Conservation (phyloP, 768 basidiomycete genomes). For the Fomitopsis serialis region DNA sequence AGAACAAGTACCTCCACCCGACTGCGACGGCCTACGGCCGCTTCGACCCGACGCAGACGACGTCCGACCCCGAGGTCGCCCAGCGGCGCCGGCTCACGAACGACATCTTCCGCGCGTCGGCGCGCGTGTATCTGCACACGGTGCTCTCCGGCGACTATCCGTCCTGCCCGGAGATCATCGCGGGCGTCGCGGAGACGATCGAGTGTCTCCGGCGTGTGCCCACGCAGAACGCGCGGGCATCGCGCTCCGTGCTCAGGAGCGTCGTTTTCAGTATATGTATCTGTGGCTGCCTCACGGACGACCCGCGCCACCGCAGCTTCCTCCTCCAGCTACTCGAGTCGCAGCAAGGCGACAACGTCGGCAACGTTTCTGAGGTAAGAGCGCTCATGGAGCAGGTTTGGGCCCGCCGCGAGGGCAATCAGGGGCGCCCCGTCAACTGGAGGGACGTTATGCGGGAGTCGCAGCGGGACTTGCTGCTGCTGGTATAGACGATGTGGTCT, state of each 20-base stretch:
- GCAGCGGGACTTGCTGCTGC: constrained; percentile 40
- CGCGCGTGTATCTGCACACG: constrained; percentile 69
- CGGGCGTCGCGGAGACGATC: constrained; percentile 50
- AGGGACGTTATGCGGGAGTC: constrained; percentile 44
- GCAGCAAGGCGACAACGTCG: constrained; percentile 49
- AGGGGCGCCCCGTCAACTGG: constrained; percentile 50
- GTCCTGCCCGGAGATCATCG: constrained; percentile 53
- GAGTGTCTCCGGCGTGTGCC: constrained; percentile 36
- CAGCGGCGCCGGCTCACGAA: constrained; percentile 32
- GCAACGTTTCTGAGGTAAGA: constrained; percentile 57
- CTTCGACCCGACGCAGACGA: constrained; percentile 5
- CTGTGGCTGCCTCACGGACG: constrained; percentile 63
- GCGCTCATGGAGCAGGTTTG: constrained; percentile 55
- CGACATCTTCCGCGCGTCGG: constrained; percentile 63
- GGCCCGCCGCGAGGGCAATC: constrained; percentile 31
- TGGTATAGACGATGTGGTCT: constrained; percentile 40
- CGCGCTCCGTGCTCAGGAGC: constrained; percentile 61
- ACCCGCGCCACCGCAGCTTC: constrained; percentile 33
- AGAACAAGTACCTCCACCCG: constrained; percentile 36
- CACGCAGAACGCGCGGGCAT: constrained; percentile 24
- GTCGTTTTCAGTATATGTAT: constrained; percentile 78
- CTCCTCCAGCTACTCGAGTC: constrained; percentile 43
- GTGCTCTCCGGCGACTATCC: constrained; percentile 75
- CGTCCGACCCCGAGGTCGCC: constrained; percentile 19
- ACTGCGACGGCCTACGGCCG: constrained; percentile 8